Percentiles rank a stretch among this genome's conserved stretches.
phyloP scores from a whole-genome alignment of 495 filamentous ascomycete species.

The Pseudomonodictys pantanalensis region DNA sequence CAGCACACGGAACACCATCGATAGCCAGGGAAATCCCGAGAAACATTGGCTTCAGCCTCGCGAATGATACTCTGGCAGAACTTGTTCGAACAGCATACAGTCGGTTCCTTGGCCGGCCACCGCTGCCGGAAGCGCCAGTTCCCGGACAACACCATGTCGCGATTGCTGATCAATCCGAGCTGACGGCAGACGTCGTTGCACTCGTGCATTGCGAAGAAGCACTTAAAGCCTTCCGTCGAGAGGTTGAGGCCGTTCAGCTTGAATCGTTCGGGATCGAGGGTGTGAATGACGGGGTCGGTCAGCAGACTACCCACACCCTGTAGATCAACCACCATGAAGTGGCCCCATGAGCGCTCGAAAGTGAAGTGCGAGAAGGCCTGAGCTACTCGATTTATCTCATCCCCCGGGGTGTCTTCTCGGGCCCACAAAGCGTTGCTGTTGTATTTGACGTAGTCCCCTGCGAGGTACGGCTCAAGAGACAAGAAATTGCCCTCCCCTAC shows the following conservation, averaged over 20 bases:
- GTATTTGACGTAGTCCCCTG: constrained; percentile 43
- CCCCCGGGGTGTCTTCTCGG: too few relatives aligned
- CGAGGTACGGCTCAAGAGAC: constrained; percentile 42
- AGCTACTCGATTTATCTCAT: constrained; percentile 37
- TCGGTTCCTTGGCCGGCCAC: constrained; percentile 31
- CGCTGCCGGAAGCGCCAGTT: constrained; percentile 30
- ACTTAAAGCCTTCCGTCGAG: constrained; percentile 40
- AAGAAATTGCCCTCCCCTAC: constrained; percentile 21
- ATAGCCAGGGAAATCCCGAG: constrained; percentile 28
- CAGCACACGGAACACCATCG: constrained; percentile 39
- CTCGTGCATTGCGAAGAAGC: constrained; percentile 41
- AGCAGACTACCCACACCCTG: constrained; percentile 40
- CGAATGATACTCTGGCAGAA: constrained; percentile 39
- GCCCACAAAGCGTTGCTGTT: constrained; percentile 42
- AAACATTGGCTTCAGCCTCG: constrained; percentile 9
- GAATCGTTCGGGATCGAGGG: constrained; percentile 36
- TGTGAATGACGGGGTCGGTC: constrained; percentile 44
- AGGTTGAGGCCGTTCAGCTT: constrained; percentile 36
- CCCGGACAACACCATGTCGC: constrained; percentile 28
- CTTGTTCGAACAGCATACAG: constrained; percentile 45
- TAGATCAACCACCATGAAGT: constrained; percentile 39
- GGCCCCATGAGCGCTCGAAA: constrained; percentile 44
- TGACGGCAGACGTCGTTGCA: constrained; percentile 45
- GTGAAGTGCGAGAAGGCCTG: constrained; percentile 48
- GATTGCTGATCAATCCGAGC: constrained; percentile 40